Base-by-base conservation (phyloP, 805 yeast species). In the Yarrowia yakushimensis region DNA sequence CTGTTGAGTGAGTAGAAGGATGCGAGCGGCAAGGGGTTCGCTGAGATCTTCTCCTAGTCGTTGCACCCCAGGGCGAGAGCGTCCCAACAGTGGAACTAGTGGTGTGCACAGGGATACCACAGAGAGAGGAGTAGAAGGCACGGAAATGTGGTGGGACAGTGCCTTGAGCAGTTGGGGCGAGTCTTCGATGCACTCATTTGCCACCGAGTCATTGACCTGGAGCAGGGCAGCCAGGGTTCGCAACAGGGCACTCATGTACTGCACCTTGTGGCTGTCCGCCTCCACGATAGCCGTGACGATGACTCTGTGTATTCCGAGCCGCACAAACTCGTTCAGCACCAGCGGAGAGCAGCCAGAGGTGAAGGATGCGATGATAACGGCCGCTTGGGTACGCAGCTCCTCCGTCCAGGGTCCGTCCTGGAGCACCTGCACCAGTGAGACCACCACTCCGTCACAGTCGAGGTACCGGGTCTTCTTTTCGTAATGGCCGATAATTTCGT, bases 401-500 rank as follows among this genome's bases (percentile, higher is more conserved):
- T 57, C 63, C 13, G 60, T 62, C 36, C 43, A 55, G 10, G 65
- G 41, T 10, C 70, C 65, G 18, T 54, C 57, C 48, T 36, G 63
- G n/a, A 72, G 63, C 17, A 70, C 63, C n/a, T 62, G 62, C 15
- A 72, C 63, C 41, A 72, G 63, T 4, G 67, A 66, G 7, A 45
- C 63, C 6, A 68, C 66, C 18, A 67, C 46, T 37, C 61, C 66
- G 1, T 66, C 68, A 31, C 65, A 65, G 13, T 64, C 65, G 13
- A 70, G 65, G 42, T 67, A 69, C 22, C 54, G 62, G 20, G 65
- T 65, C 63, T 73, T 73, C 55, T 69, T 68, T 34, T 71, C 75
- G 30, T 68, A 66, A 55, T 73, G 76, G 25, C 76, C 76, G 37
- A 73, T 73, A 30, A 73, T 64, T 15, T 67, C 60, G 64, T 72